Evolutionary conservation across 2,329 filamentous ascomycete genomes (phyloP), one percentile per base, ranked within the genome.

Genomic region (Nemania sp.): DNA sequence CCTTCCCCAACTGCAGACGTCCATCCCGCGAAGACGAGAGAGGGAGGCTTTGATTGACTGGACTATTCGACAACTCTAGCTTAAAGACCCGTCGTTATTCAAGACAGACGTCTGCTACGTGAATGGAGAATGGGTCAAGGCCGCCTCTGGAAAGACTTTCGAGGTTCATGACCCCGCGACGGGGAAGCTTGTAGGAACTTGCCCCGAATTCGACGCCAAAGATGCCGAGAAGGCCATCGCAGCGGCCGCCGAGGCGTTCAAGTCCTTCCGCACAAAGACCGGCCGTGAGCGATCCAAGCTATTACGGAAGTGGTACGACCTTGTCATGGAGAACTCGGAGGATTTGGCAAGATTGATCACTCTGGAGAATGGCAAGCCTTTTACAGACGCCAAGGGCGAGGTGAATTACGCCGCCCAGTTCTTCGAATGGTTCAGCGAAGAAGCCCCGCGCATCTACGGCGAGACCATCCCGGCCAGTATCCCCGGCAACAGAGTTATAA

Each of bases 71-170:
- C 20, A 18, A 5, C 52, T 47, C 47, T 54, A 92, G 88, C 85
- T 94, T 71, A 90, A 87, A 72, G 90, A 94, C 69, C 85, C 86
- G 37, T 91, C 89, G 21, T 84, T 99, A 62, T 85, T 98, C 71
- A 97, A 96, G 80, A 86, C 89, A 68, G 85, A 93, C 73, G 84
- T 86, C 61, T 86, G 87, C 71, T 97, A 94, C 73, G 88, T 98
- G 72, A 94, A 99, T 74, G 95, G 95, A 71, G 85, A 96, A 83
- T 99, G 93, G 91, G 85, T 96, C 64, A 83, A 84, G 69, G 91
- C 94, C 68, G 86, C 87, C 72, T 96, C 92, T 0, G 91, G 92
- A 73, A 88, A 96, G 83, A 97, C 92, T 47, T 99, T 98, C 76
- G 88, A 95, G 74, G 91, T 97, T 62, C 82, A 85, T 65, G 89